A percentile compares a stretch with the other conserved stretches of the same genome.
Conservation (phyloP, 345 rosid genomes). For the Capsella bursapastoris region DNA sequence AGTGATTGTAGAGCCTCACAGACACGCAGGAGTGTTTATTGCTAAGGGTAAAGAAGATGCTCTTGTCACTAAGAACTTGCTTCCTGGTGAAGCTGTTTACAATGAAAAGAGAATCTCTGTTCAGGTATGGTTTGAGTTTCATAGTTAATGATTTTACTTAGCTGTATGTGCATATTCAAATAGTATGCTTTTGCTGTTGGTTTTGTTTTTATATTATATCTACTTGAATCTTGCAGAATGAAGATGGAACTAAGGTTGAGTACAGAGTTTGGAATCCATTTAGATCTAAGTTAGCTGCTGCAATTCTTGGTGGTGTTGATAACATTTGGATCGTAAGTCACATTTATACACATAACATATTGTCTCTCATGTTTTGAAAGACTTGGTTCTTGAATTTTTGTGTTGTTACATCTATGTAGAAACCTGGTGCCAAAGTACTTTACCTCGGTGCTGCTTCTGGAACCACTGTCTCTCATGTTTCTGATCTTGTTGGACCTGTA, state of each 20-base stretch:
- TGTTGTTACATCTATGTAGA: conserved; percentile 40
- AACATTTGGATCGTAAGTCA: conserved; percentile 85
- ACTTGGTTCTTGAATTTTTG: not conserved
- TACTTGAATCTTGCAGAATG: conserved; percentile 54
- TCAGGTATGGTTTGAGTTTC: conserved; percentile 50
- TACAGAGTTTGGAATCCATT: conserved; percentile 99
- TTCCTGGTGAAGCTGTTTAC: conserved; percentile 89
- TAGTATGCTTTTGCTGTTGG: too few relatives aligned
- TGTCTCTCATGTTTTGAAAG: not conserved
- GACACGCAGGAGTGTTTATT: conserved; percentile 81
- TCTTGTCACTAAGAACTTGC: conserved; percentile 86
- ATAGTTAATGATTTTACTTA: too few relatives aligned
- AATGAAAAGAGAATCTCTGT: conserved; percentile 82
- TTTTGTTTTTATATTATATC: conserved; percentile 6
- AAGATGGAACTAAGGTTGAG: conserved; percentile 91
- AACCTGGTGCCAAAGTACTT: conserved; percentile 94
- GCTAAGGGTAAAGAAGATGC: conserved; percentile 94
- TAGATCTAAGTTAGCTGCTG: conserved; percentile 97
- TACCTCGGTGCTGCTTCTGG: conserved; percentile 99
- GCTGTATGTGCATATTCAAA: too few relatives aligned
- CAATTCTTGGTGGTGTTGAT: conserved; percentile 97
- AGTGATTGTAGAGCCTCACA: conserved; percentile 84
- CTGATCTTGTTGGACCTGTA: conserved; percentile 97
- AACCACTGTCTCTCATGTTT: conserved; percentile 97
- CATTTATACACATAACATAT: not conserved